Evolutionary conservation across 345 rosid genomes (phyloP).

Genomic region (Corchorus capsularis): DNA sequence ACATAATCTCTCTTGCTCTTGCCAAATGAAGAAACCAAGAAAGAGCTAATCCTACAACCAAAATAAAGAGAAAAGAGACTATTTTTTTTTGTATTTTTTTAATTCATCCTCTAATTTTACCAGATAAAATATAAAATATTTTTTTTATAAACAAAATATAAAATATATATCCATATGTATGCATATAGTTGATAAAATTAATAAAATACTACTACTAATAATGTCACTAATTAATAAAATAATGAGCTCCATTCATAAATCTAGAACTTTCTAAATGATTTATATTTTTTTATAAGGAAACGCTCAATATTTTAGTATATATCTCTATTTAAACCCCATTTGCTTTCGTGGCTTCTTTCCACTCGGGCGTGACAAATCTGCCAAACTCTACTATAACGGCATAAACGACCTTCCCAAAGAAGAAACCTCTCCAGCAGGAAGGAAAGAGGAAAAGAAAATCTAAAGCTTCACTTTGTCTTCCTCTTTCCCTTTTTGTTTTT

Average conservation of each 20-base stretch:
- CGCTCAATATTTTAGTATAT: background rate
- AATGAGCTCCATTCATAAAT: slow-evolving; percentile 18
- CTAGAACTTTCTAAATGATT: slow-evolving; percentile 45
- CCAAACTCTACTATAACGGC: slow-evolving; percentile 21
- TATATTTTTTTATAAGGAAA: slow-evolving; percentile 13
- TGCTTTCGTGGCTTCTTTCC: slow-evolving; percentile 13
- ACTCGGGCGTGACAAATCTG: slow-evolving; percentile 3
- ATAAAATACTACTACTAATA: too few relatives aligned
- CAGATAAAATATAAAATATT: background rate
- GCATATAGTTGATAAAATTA: too few relatives aligned
- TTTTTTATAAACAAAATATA: too few relatives aligned
- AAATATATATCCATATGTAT: background rate
- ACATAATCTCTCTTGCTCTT: background rate
- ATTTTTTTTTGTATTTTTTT: background rate
- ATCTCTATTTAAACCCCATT: slow-evolving; percentile 12
- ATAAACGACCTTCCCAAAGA: slow-evolving; percentile 24
- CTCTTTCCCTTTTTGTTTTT: background rate
- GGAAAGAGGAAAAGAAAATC: too few relatives aligned
- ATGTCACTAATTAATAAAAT: background rate
- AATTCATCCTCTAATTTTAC: background rate
- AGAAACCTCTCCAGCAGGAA: background rate
- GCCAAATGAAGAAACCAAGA: background rate
- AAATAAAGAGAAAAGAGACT: background rate
- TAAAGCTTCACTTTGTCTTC: background rate
- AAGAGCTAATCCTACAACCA: background rate